Evolutionary conservation across 257 asterid species (phyloP), one percentile per base, ranked within the genome.

Genomic region (Catharanthus roseus): DNA sequence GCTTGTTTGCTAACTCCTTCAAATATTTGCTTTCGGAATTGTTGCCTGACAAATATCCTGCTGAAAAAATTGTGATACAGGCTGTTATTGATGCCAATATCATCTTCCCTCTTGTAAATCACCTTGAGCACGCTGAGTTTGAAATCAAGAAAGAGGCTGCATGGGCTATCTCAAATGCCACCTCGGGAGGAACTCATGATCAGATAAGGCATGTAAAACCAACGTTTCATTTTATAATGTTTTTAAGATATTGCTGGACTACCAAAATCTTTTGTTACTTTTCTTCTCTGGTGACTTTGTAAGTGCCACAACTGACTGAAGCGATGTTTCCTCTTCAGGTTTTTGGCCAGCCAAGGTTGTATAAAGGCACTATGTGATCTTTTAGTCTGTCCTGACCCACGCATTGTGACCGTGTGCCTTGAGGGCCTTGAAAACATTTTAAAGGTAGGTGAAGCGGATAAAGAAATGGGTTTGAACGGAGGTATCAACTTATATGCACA

Each of bases 91-190:
- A 81, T 12, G 89, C 96, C 69, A 77, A 74, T 73, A 69, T 89
- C 18, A 72, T 89, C 50, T 83, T 79, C 15, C 96, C 97, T 31
- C 83, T 91, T 10, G 78, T 87, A 61, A 64, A 74, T 39, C 74
- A 87, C 74, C 97, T 91, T 67, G 92, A 78, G 78, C 84, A 77
- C 75, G 96, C 86, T 9, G 97, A 91, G 78, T 91, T 91, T 77
- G 97, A 91, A 24, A 86, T 91, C 15, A 91, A 91, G 60, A 91
- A 91, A 76, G 97, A 91, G 83, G 97, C 96, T 78, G 92, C 96
- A 28, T 91, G 97, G 97, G 96, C 97, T 21, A 56, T 91, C 51
- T 91, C 97, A 60, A 91, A 91, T 81, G 97, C 97, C 23, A 89
- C 95, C 15, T 91, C 97, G 24, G 97, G 96, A 3, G 97, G 97